Conservation (phyloP, 176 grass and related monocot genomes). For the Chrysopogon serrulatus region DNA sequence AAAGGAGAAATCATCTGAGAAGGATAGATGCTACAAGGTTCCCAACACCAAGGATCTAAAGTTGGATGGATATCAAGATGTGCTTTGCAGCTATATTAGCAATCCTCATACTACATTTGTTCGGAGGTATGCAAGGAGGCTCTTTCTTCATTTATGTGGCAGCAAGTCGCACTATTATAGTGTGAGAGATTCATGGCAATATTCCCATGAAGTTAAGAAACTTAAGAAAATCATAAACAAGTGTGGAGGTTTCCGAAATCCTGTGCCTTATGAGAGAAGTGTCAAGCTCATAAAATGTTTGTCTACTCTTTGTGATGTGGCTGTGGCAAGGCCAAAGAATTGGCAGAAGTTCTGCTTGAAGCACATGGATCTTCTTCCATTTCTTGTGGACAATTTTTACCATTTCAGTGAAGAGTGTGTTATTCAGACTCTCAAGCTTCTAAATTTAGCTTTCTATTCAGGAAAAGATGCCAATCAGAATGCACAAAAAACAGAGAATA, state of each 20-base stretch:
- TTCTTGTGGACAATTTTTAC: conserved; percentile 80
- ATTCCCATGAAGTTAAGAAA: conserved; percentile 85
- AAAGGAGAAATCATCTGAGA: conserved; percentile 86
- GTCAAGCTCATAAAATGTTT: conserved; percentile 98
- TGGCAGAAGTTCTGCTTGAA: conserved; percentile 99
- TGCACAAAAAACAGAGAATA: conserved; percentile 51
- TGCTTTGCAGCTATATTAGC: conserved; percentile 98
- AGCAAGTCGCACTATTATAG: conserved; percentile 96
- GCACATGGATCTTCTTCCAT: conserved; percentile 73
- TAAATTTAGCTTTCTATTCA: conserved; percentile 92
- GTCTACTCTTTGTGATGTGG: conserved; percentile 76
- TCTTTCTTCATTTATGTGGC: conserved; percentile 97
- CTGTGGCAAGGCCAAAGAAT: conserved; percentile 89
- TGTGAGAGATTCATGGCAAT: conserved; percentile 89
- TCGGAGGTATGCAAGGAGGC: conserved; percentile 92
- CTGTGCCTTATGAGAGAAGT: conserved; percentile 91
- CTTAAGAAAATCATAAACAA: conserved; percentile 84
- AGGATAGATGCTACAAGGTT: conserved; percentile 75
- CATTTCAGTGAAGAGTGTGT: conserved; percentile 97
- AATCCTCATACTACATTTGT: conserved; percentile 93
- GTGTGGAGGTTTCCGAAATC: conserved; percentile 84
- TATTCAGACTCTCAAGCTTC: conserved; percentile 89
- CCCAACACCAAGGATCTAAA: conserved; percentile 78
- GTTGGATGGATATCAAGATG: conserved; percentile 94
- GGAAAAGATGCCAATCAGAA: conserved; percentile 70